Conservation (phyloP, 306 rosid species). For the Trifolium pratense region DNA sequence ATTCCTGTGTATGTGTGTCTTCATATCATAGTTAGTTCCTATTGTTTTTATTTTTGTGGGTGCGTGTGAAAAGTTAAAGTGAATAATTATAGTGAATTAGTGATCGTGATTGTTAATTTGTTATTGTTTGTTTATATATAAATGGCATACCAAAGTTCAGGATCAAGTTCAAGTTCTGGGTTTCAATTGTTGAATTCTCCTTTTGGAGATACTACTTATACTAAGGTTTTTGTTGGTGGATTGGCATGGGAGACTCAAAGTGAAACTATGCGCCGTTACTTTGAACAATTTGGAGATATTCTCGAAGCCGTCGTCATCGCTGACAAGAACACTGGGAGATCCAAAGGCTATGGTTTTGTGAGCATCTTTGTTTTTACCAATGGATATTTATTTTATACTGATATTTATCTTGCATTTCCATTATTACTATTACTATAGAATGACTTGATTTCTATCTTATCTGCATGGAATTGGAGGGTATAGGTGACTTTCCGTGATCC, state of each 20-base stretch:
- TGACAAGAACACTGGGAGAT: constrained; percentile 92
- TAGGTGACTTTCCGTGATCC: constrained; percentile 98
- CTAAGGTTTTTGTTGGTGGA: constrained; percentile 96
- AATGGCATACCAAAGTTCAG: constrained; percentile 88
- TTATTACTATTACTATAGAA: constrained; percentile 35
- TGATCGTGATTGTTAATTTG: not conserved
- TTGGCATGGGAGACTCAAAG: constrained; percentile 98
- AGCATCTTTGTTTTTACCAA: constrained; percentile 53
- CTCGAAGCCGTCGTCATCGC: constrained; percentile 94
- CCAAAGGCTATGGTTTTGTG: constrained; percentile 99
- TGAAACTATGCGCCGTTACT: constrained; percentile 85
- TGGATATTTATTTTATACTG: no score
- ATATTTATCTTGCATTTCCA: constrained; percentile 3
- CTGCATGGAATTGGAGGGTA: constrained; percentile 84
- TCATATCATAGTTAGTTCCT: not conserved
- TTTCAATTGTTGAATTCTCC: constrained; percentile 74
- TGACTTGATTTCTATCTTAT: constrained; percentile 72
- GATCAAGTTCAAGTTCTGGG: constrained; percentile 90
- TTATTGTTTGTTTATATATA: not conserved
- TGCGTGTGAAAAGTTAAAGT: constrained; percentile 36
- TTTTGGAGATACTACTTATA: constrained; percentile 91
- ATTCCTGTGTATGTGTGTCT: not conserved
- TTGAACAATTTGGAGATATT: constrained; percentile 85
- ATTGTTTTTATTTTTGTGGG: not conserved
- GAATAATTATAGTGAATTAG: constrained; percentile 25